A percentile compares a stretch with the other conserved stretches of the same genome.
Conservation (phyloP, 2,329 filamentous ascomycete species). For the Cladosporium phlei region DNA sequence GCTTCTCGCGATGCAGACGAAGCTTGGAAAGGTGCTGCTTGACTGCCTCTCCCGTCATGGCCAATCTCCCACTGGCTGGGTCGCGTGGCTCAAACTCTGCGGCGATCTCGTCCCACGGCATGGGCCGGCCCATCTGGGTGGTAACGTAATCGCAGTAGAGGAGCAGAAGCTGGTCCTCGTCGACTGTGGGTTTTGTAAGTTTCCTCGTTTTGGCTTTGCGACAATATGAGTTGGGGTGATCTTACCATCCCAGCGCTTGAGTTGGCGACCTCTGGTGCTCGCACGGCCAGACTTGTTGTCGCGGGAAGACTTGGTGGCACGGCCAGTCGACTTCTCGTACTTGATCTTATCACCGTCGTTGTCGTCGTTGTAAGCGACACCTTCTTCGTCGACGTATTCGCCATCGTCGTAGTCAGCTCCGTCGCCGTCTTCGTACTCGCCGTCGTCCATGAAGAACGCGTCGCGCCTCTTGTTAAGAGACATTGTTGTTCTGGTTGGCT, state of each 20-base stretch:
- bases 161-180: slow-evolving; percentile 25
- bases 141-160: slow-evolving; percentile 23
- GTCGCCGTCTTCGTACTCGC: not conserved
- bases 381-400: no score
- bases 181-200: slow-evolving; percentile 18
- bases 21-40: slow-evolving; percentile 28
- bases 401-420: no score
- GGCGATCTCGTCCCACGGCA: slow-evolving; percentile 24
- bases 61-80: not conserved
- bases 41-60: slow-evolving; percentile 22
- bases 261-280: slow-evolving; percentile 21
- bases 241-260: slow-evolving; percentile 30
- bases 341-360: no score
- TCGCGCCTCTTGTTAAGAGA: no score
- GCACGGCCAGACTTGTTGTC: slow-evolving; percentile 16
- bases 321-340: no score
- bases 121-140: slow-evolving; percentile 14
- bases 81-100: slow-evolving; percentile 15
- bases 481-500: no score
- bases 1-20: slow-evolving; percentile 18
- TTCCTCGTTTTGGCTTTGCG: not conserved
- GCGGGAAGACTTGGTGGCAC: no score
- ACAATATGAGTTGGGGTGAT: not conserved
- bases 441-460: not conserved
- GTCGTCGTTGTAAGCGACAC: no score